Base-by-base conservation (phyloP, 2,329 filamentous ascomycete genomes). In the Aureobasidium sp. region DNA sequence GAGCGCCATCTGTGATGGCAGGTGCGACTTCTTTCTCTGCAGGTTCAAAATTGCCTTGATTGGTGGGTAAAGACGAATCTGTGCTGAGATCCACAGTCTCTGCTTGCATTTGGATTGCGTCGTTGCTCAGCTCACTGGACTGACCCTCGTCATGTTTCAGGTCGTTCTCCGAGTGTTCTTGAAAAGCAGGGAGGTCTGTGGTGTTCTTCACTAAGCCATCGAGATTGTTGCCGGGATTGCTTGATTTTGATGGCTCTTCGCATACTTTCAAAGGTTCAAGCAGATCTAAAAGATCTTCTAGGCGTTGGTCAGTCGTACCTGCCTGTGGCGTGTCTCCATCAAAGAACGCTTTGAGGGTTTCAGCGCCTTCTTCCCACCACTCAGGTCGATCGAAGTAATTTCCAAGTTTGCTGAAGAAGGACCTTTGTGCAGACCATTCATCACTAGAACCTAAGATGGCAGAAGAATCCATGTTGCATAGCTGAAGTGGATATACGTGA, bases 321-420 rank as follows among this genome's bases (percentile, higher is more conserved):
- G n/a, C n/a, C 17, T 39, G 6, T 20, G 41, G 27, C 34, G 17
- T 20, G 17, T 23, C 17, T 5, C 20, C 6, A 9, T 52, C 37
- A 20, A 61, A 61, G 47, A 61, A 61, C 9, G 23, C 29, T 13
- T 27, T 36, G 37, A 61, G 36, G 12, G 57, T 39, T 5, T 51
- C 20, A 3, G n/a, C 36, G 27, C 57, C 57, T 46, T 52, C 46
- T 9, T 42, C n/a, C 57, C 57, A 61, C 57, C 57, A 61, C 3
- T 37, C 57, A 10, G 39, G 27, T 37, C 57, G 57, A 27, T 52
- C 37, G 32, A 61, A 44, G 27, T 51, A 61, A 17, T 27, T 20
- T 17, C 39, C 42, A n/a, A 61, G 37, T n/a, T 37, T 51, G 47
- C n/a, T 52, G n/a, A 41, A 61, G n/a, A n/a, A 17, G 15, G 23